A percentile compares a stretch with the other conserved stretches of the same genome.
phyloP scores from a whole-genome alignment of 2,329 filamentous ascomycete species.

The Epichloe scottii region DNA sequence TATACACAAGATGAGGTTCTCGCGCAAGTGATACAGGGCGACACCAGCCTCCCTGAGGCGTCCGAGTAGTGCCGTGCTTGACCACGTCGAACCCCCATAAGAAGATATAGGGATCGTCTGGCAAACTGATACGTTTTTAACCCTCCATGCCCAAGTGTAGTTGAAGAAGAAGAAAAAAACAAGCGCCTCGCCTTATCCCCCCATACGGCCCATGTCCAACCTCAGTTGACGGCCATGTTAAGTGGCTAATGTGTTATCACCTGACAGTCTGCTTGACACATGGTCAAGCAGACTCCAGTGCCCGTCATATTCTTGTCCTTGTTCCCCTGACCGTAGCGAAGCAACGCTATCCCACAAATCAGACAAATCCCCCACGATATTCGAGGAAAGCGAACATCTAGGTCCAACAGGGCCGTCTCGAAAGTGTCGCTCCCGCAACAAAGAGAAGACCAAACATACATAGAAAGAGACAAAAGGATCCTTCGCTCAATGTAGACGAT shows the following conservation, averaged over 20 bases:
- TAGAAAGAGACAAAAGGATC: neutral
- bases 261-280: neutral
- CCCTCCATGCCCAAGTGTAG: neutral
- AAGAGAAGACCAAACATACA: constrained; percentile 1
- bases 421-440: neutral
- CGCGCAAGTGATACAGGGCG: neutral
- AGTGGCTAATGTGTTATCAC: neutral
- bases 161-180: neutral
- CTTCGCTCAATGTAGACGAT: neutral
- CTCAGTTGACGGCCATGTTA: neutral
- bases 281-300: neutral
- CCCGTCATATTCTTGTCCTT: neutral
- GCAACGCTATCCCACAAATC: neutral
- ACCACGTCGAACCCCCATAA: too few species aligned
- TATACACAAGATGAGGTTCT: neutral
- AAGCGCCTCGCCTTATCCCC: neutral
- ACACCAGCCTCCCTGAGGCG: neutral
- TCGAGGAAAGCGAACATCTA: constrained; percentile 5
- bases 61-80: neutral
- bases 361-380: neutral
- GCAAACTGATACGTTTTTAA: neutral
- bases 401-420: neutral
- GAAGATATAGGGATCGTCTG: neutral
- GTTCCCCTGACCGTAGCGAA: neutral
- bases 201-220: neutral